These are phyloP conservation scores for Neoboletus magnificus DNA, from an alignment of 768 basidiomycete species.

Conservation along the genomic window DNA sequence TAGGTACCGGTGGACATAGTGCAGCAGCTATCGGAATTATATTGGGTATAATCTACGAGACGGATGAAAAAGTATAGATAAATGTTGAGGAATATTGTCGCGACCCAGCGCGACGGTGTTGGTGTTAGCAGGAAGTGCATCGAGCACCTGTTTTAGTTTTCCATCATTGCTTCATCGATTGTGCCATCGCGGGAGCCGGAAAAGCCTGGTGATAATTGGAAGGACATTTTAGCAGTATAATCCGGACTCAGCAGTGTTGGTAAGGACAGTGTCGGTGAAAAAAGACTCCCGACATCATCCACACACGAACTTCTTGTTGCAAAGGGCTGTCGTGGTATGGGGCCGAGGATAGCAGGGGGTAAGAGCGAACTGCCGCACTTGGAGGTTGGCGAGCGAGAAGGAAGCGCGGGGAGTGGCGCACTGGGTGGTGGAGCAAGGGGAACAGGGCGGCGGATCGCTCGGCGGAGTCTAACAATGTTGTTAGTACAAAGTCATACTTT, in stretches of 20 bases:
- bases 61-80: neutral
- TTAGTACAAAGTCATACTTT: constrained; percentile 1
- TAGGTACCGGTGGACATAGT: neutral
- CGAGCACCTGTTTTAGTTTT: constrained; percentile 16
- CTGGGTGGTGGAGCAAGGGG: constrained; percentile 29
- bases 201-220: constrained; percentile 8
- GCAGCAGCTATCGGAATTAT: constrained; percentile 13
- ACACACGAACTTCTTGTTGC: neutral
- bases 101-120: constrained; percentile 14
- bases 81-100: neutral
- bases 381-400: constrained; percentile 18
- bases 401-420: constrained; percentile 29
- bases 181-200: neutral
- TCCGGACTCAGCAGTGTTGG: constrained; percentile 10
- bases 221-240: constrained; percentile 8
- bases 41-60: constrained; percentile 13
- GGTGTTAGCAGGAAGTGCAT: constrained; percentile 4
- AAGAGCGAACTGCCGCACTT: constrained; percentile 13
- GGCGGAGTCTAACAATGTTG: constrained; percentile 35
- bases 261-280: neutral
- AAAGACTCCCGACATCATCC: constrained; percentile 1
- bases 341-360: constrained; percentile 17
- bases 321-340: constrained; percentile 22
- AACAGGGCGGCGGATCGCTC: constrained; percentile 32
- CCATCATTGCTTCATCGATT: constrained; percentile 21